These are phyloP conservation scores for Pyrus communis DNA, from an alignment of 306 rosid species.

Conservation along the genomic window DNA sequence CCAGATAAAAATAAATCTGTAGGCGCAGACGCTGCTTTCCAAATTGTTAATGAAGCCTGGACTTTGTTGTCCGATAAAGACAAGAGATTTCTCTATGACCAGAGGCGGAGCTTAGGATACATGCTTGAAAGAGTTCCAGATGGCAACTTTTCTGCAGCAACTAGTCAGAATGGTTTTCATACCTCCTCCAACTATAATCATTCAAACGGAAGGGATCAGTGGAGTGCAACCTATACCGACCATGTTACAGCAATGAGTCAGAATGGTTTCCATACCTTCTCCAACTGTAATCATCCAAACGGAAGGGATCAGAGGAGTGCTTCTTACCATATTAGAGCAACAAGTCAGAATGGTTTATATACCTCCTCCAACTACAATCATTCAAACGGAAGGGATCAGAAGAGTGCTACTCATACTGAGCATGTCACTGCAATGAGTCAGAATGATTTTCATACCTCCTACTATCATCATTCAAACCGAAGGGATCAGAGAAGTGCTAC, in stretches of 20 bases:
- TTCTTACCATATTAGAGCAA: not conserved
- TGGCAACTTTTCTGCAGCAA: constrained; percentile 20
- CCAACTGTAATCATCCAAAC: not conserved
- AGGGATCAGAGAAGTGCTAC: constrained; percentile 21
- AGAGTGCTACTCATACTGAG: too few species aligned
- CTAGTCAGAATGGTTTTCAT: constrained; percentile 28
- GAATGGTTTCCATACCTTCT: not conserved
- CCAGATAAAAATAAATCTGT: constrained; percentile 77
- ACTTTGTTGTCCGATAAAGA: constrained; percentile 45
- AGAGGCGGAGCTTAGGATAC: constrained; percentile 18
- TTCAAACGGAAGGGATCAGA: not conserved
- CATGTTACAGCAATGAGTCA: not conserved
- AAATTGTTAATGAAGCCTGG: constrained; percentile 62
- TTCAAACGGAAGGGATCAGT: constrained; percentile 20
- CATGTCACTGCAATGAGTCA: constrained; percentile 9
- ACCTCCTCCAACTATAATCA: constrained; percentile 16
- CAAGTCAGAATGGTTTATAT: not conserved
- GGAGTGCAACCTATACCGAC: constrained; percentile 5
- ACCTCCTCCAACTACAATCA: not conserved
- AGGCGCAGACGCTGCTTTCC: constrained; percentile 78
- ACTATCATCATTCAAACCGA: constrained; percentile 16
- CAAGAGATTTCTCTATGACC: constrained; percentile 36
- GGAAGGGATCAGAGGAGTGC: not conserved
- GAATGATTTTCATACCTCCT: constrained; percentile 25
- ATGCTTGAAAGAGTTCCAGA: constrained; percentile 10